Percentiles rank a stretch among this genome's conserved stretches.
Evolutionary conservation across 106 monocot species (phyloP).

Genomic region (Allium fistulosum): DNA sequence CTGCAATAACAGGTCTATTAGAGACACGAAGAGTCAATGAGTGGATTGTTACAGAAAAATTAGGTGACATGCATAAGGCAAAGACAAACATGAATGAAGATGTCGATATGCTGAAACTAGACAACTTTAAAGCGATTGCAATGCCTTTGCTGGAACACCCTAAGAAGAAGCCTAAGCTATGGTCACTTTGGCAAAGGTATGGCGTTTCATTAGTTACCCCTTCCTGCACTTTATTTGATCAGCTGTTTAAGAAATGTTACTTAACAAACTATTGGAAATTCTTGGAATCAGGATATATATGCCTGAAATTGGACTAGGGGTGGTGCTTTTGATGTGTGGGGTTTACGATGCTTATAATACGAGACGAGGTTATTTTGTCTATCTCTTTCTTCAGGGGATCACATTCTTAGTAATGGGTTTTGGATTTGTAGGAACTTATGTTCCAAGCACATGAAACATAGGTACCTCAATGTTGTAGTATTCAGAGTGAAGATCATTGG

Average conservation of each 20-base stretch:
- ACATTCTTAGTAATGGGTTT: constrained; percentile 47
- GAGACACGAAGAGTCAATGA: constrained; percentile 60
- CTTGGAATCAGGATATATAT: constrained; percentile 3
- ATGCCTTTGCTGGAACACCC: constrained; percentile 2
- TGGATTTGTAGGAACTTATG: constrained; percentile 39
- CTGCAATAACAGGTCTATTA: constrained; percentile 42
- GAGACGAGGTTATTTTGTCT: constrained; percentile 37
- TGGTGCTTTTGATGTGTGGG: constrained; percentile 29
- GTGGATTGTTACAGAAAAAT: constrained; percentile 69
- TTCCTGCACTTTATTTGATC: not conserved
- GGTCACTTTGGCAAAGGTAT: constrained; percentile 29
- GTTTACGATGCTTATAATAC: constrained; percentile 25
- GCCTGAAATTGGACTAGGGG: constrained; percentile 34
- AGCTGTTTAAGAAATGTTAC: not conserved
- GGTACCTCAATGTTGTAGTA: no score
- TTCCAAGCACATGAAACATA: constrained; percentile 3
- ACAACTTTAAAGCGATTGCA: constrained; percentile 9
- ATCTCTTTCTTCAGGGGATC: constrained; percentile 40
- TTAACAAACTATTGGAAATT: not conserved
- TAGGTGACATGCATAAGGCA: constrained; percentile 47
- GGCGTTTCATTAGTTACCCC: not conserved
- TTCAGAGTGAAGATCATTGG: no score
- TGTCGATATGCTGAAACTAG: constrained; percentile 4
- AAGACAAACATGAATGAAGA: constrained; percentile 15
- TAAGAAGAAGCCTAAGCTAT: constrained; percentile 9